Conservation (phyloP, 805 yeast genomes). For the Scheffersomyces coipomensis region DNA sequence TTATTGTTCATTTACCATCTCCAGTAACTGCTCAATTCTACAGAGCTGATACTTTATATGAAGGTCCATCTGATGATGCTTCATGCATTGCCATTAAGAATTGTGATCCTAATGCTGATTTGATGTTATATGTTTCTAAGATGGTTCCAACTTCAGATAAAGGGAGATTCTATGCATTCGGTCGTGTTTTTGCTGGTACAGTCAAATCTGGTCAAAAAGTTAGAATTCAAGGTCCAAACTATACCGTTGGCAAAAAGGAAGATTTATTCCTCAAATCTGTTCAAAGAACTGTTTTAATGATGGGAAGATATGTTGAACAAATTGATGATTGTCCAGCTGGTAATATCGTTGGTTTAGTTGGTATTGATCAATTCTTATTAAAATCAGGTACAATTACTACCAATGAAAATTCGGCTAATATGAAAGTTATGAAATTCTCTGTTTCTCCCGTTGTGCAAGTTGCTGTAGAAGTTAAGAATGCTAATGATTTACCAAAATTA, state of each 20-base stretch:
- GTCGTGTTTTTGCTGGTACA: constrained; percentile 99
- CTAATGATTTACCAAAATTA: constrained; percentile 97
- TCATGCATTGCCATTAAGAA: constrained; percentile 89
- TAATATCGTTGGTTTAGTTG: constrained; percentile 99
- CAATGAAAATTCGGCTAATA: constrained; percentile 94
- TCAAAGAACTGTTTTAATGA: constrained; percentile 99
- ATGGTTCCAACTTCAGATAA: constrained; percentile 99
- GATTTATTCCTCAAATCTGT: constrained; percentile 95
- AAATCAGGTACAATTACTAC: constrained; percentile 99
- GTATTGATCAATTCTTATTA: constrained; percentile 99
- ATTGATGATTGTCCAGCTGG: constrained; percentile 99
- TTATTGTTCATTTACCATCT: constrained; percentile 96
- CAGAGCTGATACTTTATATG: constrained; percentile 99
- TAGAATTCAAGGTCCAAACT: constrained; percentile 99
- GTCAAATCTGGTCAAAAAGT: constrained; percentile 98
- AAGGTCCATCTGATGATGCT: constrained; percentile 96
- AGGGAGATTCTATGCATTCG: constrained; percentile 99
- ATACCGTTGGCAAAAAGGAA: constrained; percentile 96
- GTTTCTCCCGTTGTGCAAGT: constrained; percentile 99
- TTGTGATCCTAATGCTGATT: constrained; percentile 98
- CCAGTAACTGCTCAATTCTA: constrained; percentile 98
- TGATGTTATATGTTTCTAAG: constrained; percentile 99
- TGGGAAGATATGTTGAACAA: constrained; percentile 98
- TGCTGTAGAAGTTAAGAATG: constrained; percentile 99
- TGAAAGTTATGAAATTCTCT: constrained; percentile 99